Base-by-base conservation (phyloP, 768 basidiomycete genomes). In the Gymnopilus dilepis region DNA sequence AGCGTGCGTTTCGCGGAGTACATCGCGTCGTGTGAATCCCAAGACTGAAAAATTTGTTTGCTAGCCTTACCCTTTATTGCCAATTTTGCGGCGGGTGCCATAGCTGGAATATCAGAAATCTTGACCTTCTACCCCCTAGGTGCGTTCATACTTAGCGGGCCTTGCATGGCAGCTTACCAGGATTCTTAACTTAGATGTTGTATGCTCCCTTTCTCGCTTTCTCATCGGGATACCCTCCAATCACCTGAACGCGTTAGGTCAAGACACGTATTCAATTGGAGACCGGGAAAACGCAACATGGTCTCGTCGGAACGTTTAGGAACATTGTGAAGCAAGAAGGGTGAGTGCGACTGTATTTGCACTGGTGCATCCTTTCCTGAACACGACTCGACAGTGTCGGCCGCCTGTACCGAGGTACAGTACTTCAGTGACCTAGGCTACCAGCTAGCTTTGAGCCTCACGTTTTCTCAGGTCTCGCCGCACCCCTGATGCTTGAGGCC, bases 251-350 rank as follows among this genome's bases (percentile, higher is more conserved):
- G 22, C 56, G 59, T 6, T 71, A 95, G 92, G 95, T 98, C 72
- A 98, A 99, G 80, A 99, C 97, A 21, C 92, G 97, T 26, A 96
- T 98, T 88, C 97, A 99, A 73, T 82, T 99, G n/a, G 91, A 92
- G 73, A 92, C 89, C 4, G 94, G 94, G 3, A 93, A 91, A 76
- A 77, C 82, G 34, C 75, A 84, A 45, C 80, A 85, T 59, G 92
- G 95, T 6, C 84, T 99, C 68, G 80, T 97, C 22, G 91, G 93
- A 43, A 93, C 86, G 30, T 89, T 99, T 76, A 80, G 79, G 60
- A 82, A 87, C 13, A 99, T 99, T 71, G 78, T 99, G 24, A 87
- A 84, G 56, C 82, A 93, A 70, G 97, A 99, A 83, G 97, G 97
- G 96, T 97, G 67, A 67, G 84, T 72, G 24, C 3, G 19, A 47